These are phyloP conservation scores for Solanum boliviense DNA, from an alignment of 257 asterid genomes.

Conservation along the genomic window DNA sequence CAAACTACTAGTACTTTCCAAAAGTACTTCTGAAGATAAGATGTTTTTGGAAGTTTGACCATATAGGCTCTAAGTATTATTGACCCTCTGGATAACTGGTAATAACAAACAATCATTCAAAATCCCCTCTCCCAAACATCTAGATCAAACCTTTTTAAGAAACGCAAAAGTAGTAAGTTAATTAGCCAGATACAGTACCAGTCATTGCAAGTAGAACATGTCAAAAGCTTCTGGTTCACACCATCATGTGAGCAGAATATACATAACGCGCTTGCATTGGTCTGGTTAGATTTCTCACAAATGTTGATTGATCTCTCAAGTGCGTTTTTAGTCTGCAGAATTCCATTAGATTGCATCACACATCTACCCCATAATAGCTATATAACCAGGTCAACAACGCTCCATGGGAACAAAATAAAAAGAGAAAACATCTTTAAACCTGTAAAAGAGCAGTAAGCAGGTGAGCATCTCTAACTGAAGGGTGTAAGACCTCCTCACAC, in stretches of 20 bases:
- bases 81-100: background rate
- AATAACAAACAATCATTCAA: background rate
- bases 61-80: background rate
- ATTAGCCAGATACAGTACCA: slow-evolving; percentile 27
- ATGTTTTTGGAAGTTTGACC: background rate
- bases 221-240: slow-evolving; percentile 32
- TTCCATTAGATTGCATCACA: background rate
- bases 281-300: slow-evolving; percentile 18
- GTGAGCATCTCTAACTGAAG: slow-evolving; percentile 28
- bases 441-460: slow-evolving; percentile 40
- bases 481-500: slow-evolving; percentile 37
- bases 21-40: background rate
- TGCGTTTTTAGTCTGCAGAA: slow-evolving; percentile 37
- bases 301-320: slow-evolving; percentile 50
- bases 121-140: background rate
- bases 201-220: slow-evolving; percentile 60
- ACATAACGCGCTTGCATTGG: slow-evolving; percentile 22
- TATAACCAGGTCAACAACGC: background rate
- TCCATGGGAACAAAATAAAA: background rate
- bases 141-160: background rate
- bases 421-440: slow-evolving; percentile 23
- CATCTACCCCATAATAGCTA: background rate
- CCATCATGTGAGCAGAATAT: slow-evolving; percentile 27
- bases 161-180: background rate
- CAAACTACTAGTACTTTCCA: background rate